A percentile compares a stretch with the other conserved stretches of the same genome.
These are phyloP conservation scores for Rosa multiflora DNA, from an alignment of 306 rosid genomes.

Conservation along the genomic window DNA sequence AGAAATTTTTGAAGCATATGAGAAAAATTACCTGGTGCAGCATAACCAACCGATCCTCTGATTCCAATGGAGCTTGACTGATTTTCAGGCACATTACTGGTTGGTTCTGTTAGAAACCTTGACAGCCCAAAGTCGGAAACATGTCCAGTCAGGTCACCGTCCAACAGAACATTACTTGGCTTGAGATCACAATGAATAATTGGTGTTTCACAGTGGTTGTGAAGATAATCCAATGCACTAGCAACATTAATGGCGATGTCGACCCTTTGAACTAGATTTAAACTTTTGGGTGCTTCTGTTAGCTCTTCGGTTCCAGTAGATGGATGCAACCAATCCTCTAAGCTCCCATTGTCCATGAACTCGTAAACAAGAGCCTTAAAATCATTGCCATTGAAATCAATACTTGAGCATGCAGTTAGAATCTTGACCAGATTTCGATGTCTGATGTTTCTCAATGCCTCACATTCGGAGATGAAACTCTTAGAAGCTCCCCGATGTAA, in stretches of 20 bases:
- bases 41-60: background rate
- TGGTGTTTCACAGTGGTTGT: background rate
- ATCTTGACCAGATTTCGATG: background rate
- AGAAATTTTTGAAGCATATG: no score
- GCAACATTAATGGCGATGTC: background rate
- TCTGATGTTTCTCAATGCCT: background rate
- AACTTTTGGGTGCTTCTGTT: background rate
- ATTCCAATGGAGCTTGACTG: background rate
- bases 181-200: background rate
- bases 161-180: background rate
- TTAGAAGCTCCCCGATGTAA: background rate
- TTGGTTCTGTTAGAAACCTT: background rate
- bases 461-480: background rate
- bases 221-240: background rate
- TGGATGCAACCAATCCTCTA: background rate
- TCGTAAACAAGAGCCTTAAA: background rate
- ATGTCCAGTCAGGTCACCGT: background rate
- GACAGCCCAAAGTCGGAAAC: background rate
- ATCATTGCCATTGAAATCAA: background rate
- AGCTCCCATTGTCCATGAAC: background rate
- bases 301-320: background rate
- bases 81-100: background rate
- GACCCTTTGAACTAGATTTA: background rate
- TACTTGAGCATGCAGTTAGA: background rate
- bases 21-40: background rate